A percentile compares a stretch with the other conserved stretches of the same genome.
These are phyloP conservation scores for Aristolochia fimbriata DNA, from an alignment of 164 flowering plant species.

Conservation along the genomic window DNA sequence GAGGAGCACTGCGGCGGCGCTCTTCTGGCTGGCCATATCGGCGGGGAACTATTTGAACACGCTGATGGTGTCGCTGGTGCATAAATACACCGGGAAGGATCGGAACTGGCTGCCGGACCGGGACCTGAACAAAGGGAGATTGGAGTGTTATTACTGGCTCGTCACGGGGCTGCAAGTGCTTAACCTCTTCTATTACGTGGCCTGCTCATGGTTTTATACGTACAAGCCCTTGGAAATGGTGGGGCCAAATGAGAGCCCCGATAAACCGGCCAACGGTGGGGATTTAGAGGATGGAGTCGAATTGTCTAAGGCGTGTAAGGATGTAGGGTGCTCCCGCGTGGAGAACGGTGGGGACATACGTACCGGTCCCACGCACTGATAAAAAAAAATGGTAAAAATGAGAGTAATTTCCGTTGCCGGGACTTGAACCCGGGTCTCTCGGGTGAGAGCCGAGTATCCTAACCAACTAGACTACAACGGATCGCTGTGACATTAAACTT, in stretches of 20 bases:
- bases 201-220: slow-evolving; percentile 43
- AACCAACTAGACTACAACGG: slow-evolving; percentile 95
- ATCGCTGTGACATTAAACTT: slow-evolving; percentile 1
- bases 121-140: slow-evolving; percentile 49
- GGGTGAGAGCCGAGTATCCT: slow-evolving; percentile 99
- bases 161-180: slow-evolving; percentile 43
- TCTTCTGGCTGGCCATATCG: slow-evolving; percentile 39
- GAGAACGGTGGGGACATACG: neutral
- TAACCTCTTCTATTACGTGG: slow-evolving; percentile 36
- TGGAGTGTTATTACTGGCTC: slow-evolving; percentile 54
- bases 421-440: slow-evolving; percentile 96
- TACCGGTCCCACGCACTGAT: too few species aligned
- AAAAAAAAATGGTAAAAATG: neutral
- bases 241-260: neutral
- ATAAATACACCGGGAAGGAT: slow-evolving; percentile 31
- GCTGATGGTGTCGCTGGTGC: slow-evolving; percentile 37
- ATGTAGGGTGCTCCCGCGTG: too few species aligned
- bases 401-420: slow-evolving; percentile 75
- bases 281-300: slow-evolving; percentile 15
- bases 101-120: slow-evolving; percentile 55
- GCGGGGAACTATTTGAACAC: slow-evolving; percentile 49
- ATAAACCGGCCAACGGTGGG: slow-evolving; percentile 1
- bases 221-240: slow-evolving; percentile 40
- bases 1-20: slow-evolving; percentile 43
- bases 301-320: slow-evolving; percentile 1